Percentiles rank a stretch among this genome's conserved stretches.
Evolutionary conservation across 305 asterid species (phyloP).

Genomic region (Solanum hybrid): DNA sequence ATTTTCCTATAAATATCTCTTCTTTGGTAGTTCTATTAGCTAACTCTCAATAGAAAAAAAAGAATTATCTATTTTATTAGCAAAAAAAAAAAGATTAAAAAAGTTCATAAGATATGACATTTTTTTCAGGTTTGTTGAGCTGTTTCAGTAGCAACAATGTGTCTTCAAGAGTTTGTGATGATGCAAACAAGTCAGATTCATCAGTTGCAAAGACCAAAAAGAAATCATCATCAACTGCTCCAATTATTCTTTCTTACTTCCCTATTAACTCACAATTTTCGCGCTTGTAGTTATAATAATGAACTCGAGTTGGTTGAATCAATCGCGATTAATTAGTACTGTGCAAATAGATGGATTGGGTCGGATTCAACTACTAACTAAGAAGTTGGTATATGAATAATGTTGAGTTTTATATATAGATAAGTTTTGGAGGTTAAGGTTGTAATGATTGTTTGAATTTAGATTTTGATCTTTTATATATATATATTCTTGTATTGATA

Average conservation of each 20-base stretch:
- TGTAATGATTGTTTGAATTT: not conserved
- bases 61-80: not conserved
- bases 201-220: not conserved
- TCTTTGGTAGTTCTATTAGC: not conserved
- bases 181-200: not conserved
- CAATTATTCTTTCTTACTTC: slow-evolving; percentile 19
- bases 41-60: not conserved
- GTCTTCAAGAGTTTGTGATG: not conserved
- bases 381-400: not conserved
- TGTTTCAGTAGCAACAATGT: not conserved
- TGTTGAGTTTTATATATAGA: not conserved
- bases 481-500: not conserved
- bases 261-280: slow-evolving; percentile 16
- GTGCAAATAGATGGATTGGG: not conserved
- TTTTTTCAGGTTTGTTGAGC: not conserved
- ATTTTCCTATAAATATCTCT: not conserved
- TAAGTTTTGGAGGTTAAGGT: not conserved
- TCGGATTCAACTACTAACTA: not conserved
- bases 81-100: not conserved
- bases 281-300: not conserved
- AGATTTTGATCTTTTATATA: not conserved
- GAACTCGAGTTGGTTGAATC: not conserved
- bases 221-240: not conserved
- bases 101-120: not conserved
- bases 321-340: not conserved